phyloP scores from a whole-genome alignment of 177 flowering plant genomes.

The Telopea speciosissima region DNA sequence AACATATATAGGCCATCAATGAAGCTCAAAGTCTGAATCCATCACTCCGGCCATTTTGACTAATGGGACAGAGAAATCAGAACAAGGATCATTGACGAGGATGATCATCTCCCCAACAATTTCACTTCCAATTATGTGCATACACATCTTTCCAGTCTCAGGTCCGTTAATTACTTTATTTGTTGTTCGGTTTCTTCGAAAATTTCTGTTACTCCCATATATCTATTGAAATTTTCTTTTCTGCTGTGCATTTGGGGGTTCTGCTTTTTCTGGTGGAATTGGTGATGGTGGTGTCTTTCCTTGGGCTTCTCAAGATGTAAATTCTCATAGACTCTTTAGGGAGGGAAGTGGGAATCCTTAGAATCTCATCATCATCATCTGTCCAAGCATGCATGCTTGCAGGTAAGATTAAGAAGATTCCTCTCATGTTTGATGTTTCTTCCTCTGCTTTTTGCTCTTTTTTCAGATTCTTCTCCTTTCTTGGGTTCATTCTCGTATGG shows the following conservation, averaged over 20 bases:
- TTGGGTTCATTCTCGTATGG: not conserved
- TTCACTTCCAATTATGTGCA: too few species aligned
- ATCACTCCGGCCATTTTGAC: too few species aligned
- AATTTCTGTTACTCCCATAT: too few species aligned
- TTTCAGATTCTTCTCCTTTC: not conserved
- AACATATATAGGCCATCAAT: too few species aligned
- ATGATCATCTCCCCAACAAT: too few species aligned
- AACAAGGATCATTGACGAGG: too few species aligned
- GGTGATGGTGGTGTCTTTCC: slow-evolving; percentile 20
- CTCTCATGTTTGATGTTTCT: not conserved
- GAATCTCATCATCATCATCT: slow-evolving; percentile 94
- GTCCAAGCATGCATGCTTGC: slow-evolving; percentile 96
- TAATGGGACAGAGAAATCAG: too few species aligned
- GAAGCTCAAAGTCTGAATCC: too few species aligned
- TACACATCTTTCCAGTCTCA: too few species aligned
- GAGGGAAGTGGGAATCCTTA: slow-evolving; percentile 74
- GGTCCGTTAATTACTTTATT: too few species aligned
- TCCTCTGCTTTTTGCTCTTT: not conserved
- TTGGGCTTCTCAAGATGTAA: slow-evolving; percentile 44
- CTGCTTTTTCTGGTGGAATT: slow-evolving; percentile 18
- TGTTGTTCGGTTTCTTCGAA: too few species aligned
- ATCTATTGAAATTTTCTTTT: too few species aligned
- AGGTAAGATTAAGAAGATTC: slow-evolving; percentile 41
- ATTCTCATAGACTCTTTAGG: slow-evolving; percentile 40
- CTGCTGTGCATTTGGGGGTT: slow-evolving; percentile 31